These are phyloP conservation scores for Aureobasidium zeae DNA, from an alignment of 2,329 filamentous ascomycete genomes.

Conservation along the genomic window DNA sequence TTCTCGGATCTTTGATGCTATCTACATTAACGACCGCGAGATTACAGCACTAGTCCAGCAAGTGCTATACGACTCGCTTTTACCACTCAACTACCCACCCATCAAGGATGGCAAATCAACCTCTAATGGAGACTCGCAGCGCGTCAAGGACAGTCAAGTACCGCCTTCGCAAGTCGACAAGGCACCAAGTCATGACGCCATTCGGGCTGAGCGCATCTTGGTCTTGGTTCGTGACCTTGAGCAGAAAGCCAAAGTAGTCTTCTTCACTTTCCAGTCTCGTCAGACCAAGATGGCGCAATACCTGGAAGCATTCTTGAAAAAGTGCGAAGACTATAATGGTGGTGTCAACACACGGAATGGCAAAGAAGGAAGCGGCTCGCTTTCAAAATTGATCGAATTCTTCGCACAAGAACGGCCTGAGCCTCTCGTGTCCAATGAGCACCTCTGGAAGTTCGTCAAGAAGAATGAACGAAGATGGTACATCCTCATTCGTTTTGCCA, in stretches of 20 bases:
- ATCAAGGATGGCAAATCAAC: slow-evolving; percentile 45
- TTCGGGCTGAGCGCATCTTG: slow-evolving; percentile 76
- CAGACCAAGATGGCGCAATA: slow-evolving; percentile 67
- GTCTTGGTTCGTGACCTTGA: slow-evolving; percentile 73
- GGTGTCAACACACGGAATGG: slow-evolving; percentile 66
- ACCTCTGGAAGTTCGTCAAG: slow-evolving; percentile 86
- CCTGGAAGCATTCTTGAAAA: slow-evolving; percentile 64
- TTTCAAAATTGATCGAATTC: slow-evolving; percentile 65
- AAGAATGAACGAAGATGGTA: slow-evolving; percentile 83
- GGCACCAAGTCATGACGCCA: slow-evolving; percentile 58
- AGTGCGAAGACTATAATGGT: slow-evolving; percentile 85
- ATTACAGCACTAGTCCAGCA: slow-evolving; percentile 77
- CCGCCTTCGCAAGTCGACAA: slow-evolving; percentile 30
- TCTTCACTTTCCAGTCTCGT: slow-evolving; percentile 74
- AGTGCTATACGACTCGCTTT: slow-evolving; percentile 74
- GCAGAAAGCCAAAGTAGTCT: slow-evolving; percentile 68
- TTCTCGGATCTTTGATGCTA: slow-evolving; percentile 73
- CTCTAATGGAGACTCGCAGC: slow-evolving; percentile 49
- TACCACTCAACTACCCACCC: slow-evolving; percentile 82
- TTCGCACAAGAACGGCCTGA: slow-evolving; percentile 71
- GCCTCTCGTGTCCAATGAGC: slow-evolving; percentile 56
- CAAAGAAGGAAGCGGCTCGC: slow-evolving; percentile 57
- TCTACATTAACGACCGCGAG: slow-evolving; percentile 81
- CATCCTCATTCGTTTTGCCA: slow-evolving; percentile 77
- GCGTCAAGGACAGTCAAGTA: slow-evolving; percentile 48